Conservation (phyloP, 78 protist species). For the Cavenderia fasciculata region DNA sequence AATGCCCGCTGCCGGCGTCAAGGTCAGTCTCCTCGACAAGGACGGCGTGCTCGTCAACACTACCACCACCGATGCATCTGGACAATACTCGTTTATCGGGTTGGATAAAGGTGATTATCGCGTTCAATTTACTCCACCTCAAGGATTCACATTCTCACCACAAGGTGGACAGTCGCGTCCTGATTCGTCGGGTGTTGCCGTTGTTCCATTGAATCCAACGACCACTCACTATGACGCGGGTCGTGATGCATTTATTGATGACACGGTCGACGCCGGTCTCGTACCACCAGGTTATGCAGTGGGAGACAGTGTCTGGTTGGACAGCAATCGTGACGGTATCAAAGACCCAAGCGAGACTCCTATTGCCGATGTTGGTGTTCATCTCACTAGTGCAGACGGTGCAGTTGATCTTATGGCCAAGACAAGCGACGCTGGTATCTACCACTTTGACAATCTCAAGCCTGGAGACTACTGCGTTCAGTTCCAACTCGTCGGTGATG, state of each 20-base stretch:
- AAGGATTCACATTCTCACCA: not conserved
- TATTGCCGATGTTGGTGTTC: not conserved
- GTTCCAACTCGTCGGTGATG: not conserved
- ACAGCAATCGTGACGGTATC: conserved; percentile 11
- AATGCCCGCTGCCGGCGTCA: conserved; percentile 2
- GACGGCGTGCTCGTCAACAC: not conserved
- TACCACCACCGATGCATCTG: not conserved
- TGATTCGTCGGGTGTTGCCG: not conserved
- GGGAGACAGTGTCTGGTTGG: conserved; percentile 38
- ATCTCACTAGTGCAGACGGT: not conserved
- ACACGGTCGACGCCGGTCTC: conserved; percentile 40
- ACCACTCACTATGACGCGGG: not conserved
- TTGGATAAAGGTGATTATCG: not conserved
- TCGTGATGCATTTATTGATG: not conserved
- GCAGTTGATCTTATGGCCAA: not conserved
- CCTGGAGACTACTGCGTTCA: conserved; percentile 28
- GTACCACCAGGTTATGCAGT: not conserved
- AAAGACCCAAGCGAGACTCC: not conserved
- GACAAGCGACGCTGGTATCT: conserved; percentile 19
- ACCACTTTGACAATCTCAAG: not conserved
- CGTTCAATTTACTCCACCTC: not conserved
- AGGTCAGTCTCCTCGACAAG: not conserved
- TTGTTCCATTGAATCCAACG: not conserved
- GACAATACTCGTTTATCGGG: not conserved
- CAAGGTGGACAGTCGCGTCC: not conserved